Conservation (phyloP, 129 eudicot species). For the Solidago caesia region DNA sequence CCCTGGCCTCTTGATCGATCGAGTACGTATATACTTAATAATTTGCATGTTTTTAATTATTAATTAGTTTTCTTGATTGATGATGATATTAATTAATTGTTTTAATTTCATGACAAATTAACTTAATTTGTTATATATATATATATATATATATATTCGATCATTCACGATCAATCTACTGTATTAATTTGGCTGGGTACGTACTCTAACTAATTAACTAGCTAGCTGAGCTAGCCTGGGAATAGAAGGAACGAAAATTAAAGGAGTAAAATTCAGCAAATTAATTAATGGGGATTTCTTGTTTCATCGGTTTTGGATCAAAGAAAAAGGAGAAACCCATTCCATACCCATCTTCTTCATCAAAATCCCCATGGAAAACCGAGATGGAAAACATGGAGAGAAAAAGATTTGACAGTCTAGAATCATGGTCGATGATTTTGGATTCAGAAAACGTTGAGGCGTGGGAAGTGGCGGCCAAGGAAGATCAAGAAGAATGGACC, state of each 20-base stretch:
- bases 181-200: too few relatives aligned
- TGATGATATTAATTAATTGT: too few relatives aligned
- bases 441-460: conserved; percentile 91
- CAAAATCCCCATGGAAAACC: conserved; percentile 52
- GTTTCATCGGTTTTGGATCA: conserved; percentile 56
- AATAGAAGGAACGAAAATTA: neutral
- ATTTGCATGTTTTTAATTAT: too few relatives aligned
- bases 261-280: too few relatives aligned
- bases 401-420: conserved; percentile 88
- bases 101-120: too few relatives aligned
- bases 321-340: conserved; percentile 55
- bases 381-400: conserved; percentile 73
- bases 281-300: conserved; percentile 63
- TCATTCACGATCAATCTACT: too few relatives aligned
- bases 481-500: conserved; percentile 94
- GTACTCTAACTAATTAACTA: too few relatives aligned
- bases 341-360: conserved; percentile 47
- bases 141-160: too few relatives aligned
- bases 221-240: too few relatives aligned
- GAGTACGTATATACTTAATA: too few relatives aligned
- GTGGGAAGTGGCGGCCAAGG: conserved; percentile 78
- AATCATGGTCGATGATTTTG: conserved; percentile 97
- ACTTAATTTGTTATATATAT: too few relatives aligned
- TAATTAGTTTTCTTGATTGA: conserved; percentile 3
- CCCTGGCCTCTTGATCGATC: conserved; percentile 31